phyloP scores from a whole-genome alignment of 768 basidiomycete genomes.

The Russula abietina region DNA sequence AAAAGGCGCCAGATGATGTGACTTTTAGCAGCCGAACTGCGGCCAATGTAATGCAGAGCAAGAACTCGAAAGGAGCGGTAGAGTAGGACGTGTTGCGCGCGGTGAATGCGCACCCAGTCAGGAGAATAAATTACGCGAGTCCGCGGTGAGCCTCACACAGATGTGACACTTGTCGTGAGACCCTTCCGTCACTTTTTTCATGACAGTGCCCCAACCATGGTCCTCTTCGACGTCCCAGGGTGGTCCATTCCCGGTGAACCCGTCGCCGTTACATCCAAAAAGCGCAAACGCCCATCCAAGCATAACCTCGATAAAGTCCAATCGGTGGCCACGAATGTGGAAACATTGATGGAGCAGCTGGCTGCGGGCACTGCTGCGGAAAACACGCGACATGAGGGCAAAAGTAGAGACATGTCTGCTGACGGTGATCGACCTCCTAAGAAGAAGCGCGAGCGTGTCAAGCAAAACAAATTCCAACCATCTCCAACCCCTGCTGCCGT shows the following conservation, averaged over 20 bases:
- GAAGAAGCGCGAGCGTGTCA: conserved; percentile 4
- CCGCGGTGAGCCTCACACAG: not conserved
- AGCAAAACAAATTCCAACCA: not conserved
- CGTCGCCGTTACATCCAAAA: conserved; percentile 32
- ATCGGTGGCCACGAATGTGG: conserved; percentile 47
- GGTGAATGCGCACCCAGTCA: not conserved
- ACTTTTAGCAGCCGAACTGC: not conserved
- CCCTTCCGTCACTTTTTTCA: not conserved
- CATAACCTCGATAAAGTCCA: conserved; percentile 34
- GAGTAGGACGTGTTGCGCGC: not conserved
- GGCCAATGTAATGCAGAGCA: not conserved
- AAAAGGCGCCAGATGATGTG: not conserved
- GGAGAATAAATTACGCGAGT: not conserved
- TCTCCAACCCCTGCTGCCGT: not conserved
- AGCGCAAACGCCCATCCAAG: conserved; percentile 47
- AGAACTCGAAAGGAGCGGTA: not conserved
- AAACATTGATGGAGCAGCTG: conserved; percentile 53
- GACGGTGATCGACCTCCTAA: not conserved
- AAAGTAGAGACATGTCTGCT: not conserved
- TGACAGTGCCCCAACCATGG: conserved; percentile 29
- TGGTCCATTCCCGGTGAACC: conserved; percentile 50
- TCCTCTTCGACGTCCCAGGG: conserved; percentile 62
- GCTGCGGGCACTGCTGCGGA: conserved; percentile 27
- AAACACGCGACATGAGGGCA: not conserved
- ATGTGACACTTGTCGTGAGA: not conserved